These are phyloP conservation scores for Naganishia vaughanmartiniae DNA, from an alignment of 768 basidiomycete species.

Conservation along the genomic window DNA sequence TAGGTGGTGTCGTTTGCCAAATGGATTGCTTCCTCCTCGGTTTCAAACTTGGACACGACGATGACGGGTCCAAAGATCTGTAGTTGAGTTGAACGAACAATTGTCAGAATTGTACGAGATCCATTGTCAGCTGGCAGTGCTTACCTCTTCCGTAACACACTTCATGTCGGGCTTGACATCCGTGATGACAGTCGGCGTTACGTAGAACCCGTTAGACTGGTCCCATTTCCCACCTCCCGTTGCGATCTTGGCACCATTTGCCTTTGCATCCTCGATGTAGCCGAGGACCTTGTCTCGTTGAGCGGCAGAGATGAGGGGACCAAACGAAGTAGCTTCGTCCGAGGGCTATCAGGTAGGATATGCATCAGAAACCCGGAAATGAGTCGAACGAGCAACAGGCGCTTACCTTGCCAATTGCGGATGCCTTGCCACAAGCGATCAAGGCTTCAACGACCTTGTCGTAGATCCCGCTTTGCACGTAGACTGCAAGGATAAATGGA, in stretches of 20 bases:
- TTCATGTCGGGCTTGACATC: slow-evolving; percentile 67
- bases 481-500: background rate
- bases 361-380: background rate
- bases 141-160: slow-evolving; percentile 72
- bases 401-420: slow-evolving; percentile 45
- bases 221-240: slow-evolving; percentile 65
- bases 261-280: slow-evolving; percentile 73
- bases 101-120: too few relatives aligned
- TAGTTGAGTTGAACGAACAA: background rate
- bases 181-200: slow-evolving; percentile 81
- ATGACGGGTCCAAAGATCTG: slow-evolving; percentile 97
- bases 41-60: slow-evolving; percentile 73
- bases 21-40: slow-evolving; percentile 78
- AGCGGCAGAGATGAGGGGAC: slow-evolving; percentile 46
- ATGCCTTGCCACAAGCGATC: slow-evolving; percentile 41
- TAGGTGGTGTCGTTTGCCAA: slow-evolving; percentile 83
- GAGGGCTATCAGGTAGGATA: slow-evolving; percentile 34
- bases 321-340: slow-evolving; percentile 49
- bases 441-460: slow-evolving; percentile 64
- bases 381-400: background rate
- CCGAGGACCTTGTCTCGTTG: slow-evolving; percentile 59
- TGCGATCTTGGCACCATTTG: slow-evolving; percentile 67
- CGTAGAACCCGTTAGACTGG: slow-evolving; percentile 68
- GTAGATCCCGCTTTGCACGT: slow-evolving; percentile 47
- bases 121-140: slow-evolving; percentile 6